phyloP scores from a whole-genome alignment of 2,329 filamentous ascomycete genomes.

The Talaromyces sp. region DNA sequence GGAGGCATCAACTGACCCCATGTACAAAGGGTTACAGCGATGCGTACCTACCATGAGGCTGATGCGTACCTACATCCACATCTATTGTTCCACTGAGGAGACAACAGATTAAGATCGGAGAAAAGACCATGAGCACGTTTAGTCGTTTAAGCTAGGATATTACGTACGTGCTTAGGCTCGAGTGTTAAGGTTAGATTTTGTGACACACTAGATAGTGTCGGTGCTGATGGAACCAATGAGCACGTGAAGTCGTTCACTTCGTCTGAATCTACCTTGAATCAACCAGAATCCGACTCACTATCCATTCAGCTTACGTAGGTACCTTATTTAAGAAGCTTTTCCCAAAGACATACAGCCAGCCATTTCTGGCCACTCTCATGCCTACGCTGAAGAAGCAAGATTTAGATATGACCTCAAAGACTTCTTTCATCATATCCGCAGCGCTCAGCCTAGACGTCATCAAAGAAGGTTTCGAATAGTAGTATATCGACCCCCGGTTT shows the following conservation, averaged over 20 bases:
- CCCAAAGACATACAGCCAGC: background rate
- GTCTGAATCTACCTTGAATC: background rate
- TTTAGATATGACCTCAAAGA: background rate
- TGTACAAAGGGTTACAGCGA: conserved; percentile 8
- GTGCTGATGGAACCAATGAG: background rate
- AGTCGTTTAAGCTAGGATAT: background rate
- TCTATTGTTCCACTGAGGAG: background rate
- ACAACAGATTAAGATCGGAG: background rate
- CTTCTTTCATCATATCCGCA: background rate
- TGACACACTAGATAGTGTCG: background rate
- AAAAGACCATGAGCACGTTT: background rate
- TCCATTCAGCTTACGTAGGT: background rate
- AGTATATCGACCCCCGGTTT: background rate
- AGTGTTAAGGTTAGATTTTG: background rate
- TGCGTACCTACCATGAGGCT: background rate
- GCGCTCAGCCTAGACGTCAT: background rate
- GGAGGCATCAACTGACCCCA: conserved; percentile 2
- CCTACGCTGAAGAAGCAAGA: background rate
- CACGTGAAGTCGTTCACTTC: background rate
- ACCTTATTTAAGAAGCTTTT: background rate
- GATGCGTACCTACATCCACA: background rate
- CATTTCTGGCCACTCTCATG: background rate
- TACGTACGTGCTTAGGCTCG: background rate
- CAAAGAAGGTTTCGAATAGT: background rate
- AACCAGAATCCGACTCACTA: background rate